These are phyloP conservation scores for Solanum hybrid DNA, from an alignment of 305 asterid species.

Conservation along the genomic window DNA sequence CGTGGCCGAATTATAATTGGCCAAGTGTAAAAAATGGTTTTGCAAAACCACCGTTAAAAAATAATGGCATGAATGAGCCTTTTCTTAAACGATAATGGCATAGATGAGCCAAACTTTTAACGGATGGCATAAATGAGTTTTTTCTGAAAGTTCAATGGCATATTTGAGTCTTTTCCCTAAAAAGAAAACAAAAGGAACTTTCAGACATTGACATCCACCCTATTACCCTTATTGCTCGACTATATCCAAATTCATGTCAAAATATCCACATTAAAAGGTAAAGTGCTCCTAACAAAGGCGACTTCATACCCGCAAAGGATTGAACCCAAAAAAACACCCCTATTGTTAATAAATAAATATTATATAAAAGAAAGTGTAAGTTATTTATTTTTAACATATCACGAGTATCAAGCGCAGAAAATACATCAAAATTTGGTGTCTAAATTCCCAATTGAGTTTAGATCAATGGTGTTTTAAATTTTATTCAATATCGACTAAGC, in stretches of 20 bases:
- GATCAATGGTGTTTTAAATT: not conserved
- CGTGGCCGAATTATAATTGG: too few relatives aligned
- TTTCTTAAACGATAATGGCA: too few relatives aligned
- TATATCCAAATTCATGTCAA: not conserved
- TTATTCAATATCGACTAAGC: not conserved
- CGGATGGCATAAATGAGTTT: too few relatives aligned
- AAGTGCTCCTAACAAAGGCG: too few relatives aligned
- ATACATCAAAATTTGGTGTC: not conserved
- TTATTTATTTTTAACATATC: not conserved
- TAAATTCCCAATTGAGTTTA: not conserved
- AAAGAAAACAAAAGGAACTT: not conserved
- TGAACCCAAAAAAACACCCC: not conserved
- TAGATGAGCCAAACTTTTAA: too few relatives aligned
- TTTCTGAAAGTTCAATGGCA: too few relatives aligned
- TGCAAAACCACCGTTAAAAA: too few relatives aligned
- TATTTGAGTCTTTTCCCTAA: too few relatives aligned
- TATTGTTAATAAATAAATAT: not conserved
- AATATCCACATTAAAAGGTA: not conserved
- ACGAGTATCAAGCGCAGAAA: not conserved
- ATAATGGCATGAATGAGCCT: too few relatives aligned
- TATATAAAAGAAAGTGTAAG: not conserved
- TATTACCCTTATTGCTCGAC: not conserved
- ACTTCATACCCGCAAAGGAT: accelerated
- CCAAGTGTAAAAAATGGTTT: too few relatives aligned
- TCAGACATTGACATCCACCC: not conserved